Evolutionary conservation across 768 basidiomycete genomes (phyloP), one percentile per base, ranked within the genome.

Genomic region (Crucibulum laeve): DNA sequence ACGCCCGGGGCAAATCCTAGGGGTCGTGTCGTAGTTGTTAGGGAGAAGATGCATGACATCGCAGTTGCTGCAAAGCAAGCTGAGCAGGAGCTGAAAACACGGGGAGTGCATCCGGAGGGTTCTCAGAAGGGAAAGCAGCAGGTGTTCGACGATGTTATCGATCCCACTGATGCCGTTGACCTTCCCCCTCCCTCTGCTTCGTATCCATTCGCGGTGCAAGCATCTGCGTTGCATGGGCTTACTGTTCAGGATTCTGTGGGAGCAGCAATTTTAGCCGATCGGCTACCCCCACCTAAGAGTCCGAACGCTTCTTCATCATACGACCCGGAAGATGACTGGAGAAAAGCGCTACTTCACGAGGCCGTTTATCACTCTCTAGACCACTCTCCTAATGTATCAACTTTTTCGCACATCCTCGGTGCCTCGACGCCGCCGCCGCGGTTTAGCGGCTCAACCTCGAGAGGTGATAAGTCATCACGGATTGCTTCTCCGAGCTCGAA

Each of bases 151-250:
- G 58, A 80, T 53, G 71, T 86, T 42, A 81, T 91, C 52, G 89
- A 91, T 62, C 89, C 89, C 8, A 91, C 89, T 19, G 90, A 91
- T 54, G 76, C 76, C 19, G 88, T 91, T 25, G 89, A 91, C 55
- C 57, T 91, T 25, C 89, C 89, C 0, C 80, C 73, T 4, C 83
- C 80, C 5, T 79, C 83, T 25, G 68, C 81, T 26, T 71, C 70
- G 25, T 87, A 86, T 55, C 82, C 82, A 1, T 84, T 90, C 52
- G 78, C 83, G 5, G 76, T 85, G 28, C 87, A 89, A 56, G 76
- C 87, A 19, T 87, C 87, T 43, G 83, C 82, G 13, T 53, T 83
- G 39, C 79, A 82, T 53, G 87, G 82, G 13, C 63, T 90, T 53
- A 82, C 84, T 34, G 84, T 87, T 32, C 71, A 79, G 47, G 84